Percentiles rank a stretch among this genome's conserved stretches.
Conservation (phyloP, 495 filamentous ascomycete genomes). For the Sporormia fimetaria region DNA sequence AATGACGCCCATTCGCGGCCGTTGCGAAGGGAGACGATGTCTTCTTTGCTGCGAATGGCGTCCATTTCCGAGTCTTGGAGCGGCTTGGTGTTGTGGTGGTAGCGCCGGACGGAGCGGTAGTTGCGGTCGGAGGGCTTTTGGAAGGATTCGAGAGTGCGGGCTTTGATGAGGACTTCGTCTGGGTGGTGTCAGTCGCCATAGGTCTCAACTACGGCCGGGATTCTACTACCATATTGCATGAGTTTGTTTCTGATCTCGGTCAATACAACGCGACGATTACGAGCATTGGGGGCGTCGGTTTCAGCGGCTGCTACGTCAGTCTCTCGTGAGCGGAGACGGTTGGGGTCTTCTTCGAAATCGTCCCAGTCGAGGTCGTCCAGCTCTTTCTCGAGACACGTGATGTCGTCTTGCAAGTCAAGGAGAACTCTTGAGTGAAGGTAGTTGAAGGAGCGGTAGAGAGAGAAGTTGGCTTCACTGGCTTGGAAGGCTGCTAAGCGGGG, state of each 20-base stretch:
- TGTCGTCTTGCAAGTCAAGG: conserved; percentile 32
- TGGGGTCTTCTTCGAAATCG: conserved; percentile 14
- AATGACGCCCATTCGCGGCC: conserved; percentile 35
- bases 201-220: background rate
- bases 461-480: conserved; percentile 31
- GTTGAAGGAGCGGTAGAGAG: conserved; percentile 32
- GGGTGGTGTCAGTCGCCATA: conserved; percentile 1
- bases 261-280: conserved; percentile 27
- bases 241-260: conserved; percentile 27
- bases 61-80: conserved; percentile 27
- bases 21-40: conserved; percentile 32
- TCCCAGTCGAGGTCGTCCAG: conserved; percentile 28
- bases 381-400: conserved; percentile 29
- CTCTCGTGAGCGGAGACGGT: conserved; percentile 20
- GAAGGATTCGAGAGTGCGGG: conserved; percentile 29
- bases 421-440: conserved; percentile 33
- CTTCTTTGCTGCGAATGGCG: conserved; percentile 34
- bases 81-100: conserved; percentile 28
- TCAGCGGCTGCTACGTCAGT: conserved; percentile 13
- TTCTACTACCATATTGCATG: conserved; percentile 32
- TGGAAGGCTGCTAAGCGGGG: conserved; percentile 32
- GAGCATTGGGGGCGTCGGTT: background rate
- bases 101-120: conserved; percentile 32
- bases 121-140: conserved; percentile 31
- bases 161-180: conserved; percentile 32